These are phyloP conservation scores for Gnaphalium uliginosum DNA, from an alignment of 129 eudicot species.

Conservation along the genomic window DNA sequence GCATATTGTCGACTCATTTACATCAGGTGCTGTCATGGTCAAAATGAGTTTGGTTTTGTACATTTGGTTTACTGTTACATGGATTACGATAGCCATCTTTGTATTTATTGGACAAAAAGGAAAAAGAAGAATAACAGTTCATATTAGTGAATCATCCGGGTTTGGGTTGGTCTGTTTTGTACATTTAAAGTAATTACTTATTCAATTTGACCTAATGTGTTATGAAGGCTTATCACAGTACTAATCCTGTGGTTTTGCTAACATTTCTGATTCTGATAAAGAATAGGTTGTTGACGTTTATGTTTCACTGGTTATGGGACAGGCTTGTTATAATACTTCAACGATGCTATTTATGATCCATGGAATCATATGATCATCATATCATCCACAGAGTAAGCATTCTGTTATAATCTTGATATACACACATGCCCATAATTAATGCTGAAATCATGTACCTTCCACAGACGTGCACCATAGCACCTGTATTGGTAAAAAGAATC, in stretches of 20 bases:
- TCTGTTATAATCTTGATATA: not conserved
- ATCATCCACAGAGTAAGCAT: conserved; percentile 45
- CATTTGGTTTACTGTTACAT: too few relatives aligned
- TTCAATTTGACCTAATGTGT: conserved; percentile 5
- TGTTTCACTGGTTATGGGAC: conserved; percentile 17
- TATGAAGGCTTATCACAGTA: conserved; percentile 46
- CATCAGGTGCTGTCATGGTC: too few relatives aligned
- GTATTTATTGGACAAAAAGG: too few relatives aligned
- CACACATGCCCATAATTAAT: not conserved
- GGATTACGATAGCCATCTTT: too few relatives aligned
- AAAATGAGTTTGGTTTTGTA: too few relatives aligned
- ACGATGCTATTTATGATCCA: conserved; percentile 53
- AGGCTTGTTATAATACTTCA: conserved; percentile 43
- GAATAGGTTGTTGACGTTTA: conserved; percentile 23
- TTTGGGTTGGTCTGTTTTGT: too few relatives aligned
- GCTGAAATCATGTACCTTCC: not conserved
- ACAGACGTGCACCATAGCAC: conserved; percentile 17
- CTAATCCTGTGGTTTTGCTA: conserved; percentile 7
- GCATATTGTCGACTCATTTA: too few relatives aligned
- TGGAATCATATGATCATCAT: conserved; percentile 44
- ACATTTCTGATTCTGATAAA: conserved; percentile 5
- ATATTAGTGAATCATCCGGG: too few relatives aligned
- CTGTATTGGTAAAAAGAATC: conserved; percentile 46
- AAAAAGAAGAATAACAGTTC: too few relatives aligned
- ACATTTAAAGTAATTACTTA: too few relatives aligned